Evolutionary conservation across 164 flowering plant species (phyloP).

Genomic region (Nymphaea colorata): DNA sequence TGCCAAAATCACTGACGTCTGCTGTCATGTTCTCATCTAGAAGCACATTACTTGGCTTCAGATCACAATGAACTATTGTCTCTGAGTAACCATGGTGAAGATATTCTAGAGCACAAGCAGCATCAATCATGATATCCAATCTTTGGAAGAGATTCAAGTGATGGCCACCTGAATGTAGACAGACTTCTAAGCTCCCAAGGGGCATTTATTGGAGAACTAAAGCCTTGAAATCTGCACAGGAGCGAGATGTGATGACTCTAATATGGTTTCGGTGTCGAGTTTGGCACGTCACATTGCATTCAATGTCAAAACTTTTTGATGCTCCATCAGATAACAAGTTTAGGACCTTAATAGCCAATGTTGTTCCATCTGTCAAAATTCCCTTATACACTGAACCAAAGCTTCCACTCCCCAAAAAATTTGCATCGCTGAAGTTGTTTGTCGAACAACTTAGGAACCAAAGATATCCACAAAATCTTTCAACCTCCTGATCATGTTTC

Average conservation of each 20-base stretch:
- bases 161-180: not conserved
- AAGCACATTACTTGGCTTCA: slow-evolving; percentile 4
- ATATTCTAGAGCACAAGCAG: slow-evolving; percentile 3
- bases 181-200: not conserved
- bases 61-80: not conserved
- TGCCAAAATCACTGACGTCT: slow-evolving; percentile 4
- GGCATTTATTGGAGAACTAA: slow-evolving; percentile 3
- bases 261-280: slow-evolving; percentile 2
- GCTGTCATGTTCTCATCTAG: slow-evolving; percentile 3
- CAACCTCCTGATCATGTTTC: not conserved
- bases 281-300: slow-evolving; percentile 1
- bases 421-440: not conserved
- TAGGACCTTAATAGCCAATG: slow-evolving; percentile 1
- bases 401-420: slow-evolving; percentile 4
- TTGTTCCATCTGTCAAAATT: not conserved
- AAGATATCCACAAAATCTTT: not conserved
- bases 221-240: slow-evolving; percentile 2
- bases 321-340: not conserved
- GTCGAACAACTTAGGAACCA: too few species aligned
- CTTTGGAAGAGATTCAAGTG: not conserved
- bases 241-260: not conserved
- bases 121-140: slow-evolving; percentile 1
- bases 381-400: slow-evolving; percentile 5
- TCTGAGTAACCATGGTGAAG: slow-evolving; percentile 1
- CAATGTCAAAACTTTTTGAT: not conserved